Conservation (phyloP, 192 early-diverging fungal genomes). For the Coemansia sp. region DNA sequence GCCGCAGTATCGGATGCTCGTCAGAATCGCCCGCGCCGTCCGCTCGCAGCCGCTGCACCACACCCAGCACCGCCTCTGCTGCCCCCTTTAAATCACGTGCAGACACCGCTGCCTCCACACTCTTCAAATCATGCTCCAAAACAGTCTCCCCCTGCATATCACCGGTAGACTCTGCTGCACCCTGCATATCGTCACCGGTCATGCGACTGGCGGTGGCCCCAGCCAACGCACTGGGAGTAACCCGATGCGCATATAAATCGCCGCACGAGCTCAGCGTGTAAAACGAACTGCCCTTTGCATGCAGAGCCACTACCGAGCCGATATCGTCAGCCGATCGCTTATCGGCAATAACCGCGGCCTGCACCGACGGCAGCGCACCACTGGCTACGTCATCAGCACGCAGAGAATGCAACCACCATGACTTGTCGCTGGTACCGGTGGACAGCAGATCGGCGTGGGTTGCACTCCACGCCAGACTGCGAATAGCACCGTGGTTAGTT, state of each 20-base stretch:
- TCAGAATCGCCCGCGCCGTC: neutral
- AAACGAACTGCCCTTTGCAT: slow-evolving; percentile 31
- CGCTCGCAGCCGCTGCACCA: slow-evolving; percentile 3
- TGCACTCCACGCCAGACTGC: slow-evolving; percentile 63
- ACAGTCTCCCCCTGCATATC: too few species aligned
- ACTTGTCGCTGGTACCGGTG: slow-evolving; percentile 57
- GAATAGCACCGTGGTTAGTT: slow-evolving; percentile 26
- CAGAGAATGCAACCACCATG: slow-evolving; percentile 58
- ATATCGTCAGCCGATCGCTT: slow-evolving; percentile 43
- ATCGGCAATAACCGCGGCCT: slow-evolving; percentile 21
- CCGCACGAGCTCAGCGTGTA: slow-evolving; percentile 49
- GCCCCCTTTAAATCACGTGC: slow-evolving; percentile 32
- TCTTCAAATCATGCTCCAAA: neutral
- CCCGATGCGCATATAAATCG: slow-evolving; percentile 45
- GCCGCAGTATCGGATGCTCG: slow-evolving; percentile 2
- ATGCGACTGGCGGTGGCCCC: slow-evolving; percentile 14
- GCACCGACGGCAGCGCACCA: slow-evolving; percentile 1
- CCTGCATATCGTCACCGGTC: neutral
- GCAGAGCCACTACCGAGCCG: slow-evolving; percentile 32
- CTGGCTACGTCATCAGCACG: slow-evolving; percentile 7
- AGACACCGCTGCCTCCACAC: slow-evolving; percentile 13
- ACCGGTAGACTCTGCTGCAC: slow-evolving; percentile 15
- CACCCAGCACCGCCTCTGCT: slow-evolving; percentile 20
- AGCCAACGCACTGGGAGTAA: slow-evolving; percentile 16
- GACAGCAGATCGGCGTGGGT: slow-evolving; percentile 64